phyloP scores from a whole-genome alignment of 345 rosid genomes.

The Moricandia arvensis region DNA sequence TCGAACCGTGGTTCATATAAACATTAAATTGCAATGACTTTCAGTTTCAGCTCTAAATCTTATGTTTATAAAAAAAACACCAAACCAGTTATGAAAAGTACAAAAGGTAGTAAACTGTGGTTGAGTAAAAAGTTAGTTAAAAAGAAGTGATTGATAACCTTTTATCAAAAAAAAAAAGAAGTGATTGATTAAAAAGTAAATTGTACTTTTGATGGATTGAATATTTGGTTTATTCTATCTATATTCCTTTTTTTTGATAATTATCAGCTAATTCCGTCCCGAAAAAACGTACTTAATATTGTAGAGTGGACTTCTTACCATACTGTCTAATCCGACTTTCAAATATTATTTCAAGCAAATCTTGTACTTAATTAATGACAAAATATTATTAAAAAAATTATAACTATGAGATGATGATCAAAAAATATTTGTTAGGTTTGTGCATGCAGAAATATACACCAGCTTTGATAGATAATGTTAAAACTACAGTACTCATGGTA shows the following conservation, averaged over 20 bases:
- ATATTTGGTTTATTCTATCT: neutral
- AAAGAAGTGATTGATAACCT: no score
- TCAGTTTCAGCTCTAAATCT: neutral
- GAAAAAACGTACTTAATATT: no score
- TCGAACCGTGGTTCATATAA: no score
- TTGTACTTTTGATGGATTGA: constrained; percentile 4
- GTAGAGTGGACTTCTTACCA: no score
- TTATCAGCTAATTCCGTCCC: no score
- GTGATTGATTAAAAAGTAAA: neutral
- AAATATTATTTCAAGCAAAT: neutral
- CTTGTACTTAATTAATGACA: neutral
- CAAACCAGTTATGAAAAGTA: neutral
- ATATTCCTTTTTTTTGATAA: no score
- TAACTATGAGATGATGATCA: neutral
- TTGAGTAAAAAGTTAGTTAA: no score
- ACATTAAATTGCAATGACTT: neutral
- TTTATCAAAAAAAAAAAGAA: no score
- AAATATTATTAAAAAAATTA: neutral
- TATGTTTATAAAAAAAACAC: neutral
- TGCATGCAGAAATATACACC: neutral
- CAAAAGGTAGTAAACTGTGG: constrained; percentile 1
- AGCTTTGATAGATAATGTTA: neutral
- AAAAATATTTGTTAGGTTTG: neutral
- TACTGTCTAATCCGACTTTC: no score
- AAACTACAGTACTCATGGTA: neutral